phyloP scores from a whole-genome alignment of 1,284 basidiomycete genomes.

The Pseudozyma sp. region DNA sequence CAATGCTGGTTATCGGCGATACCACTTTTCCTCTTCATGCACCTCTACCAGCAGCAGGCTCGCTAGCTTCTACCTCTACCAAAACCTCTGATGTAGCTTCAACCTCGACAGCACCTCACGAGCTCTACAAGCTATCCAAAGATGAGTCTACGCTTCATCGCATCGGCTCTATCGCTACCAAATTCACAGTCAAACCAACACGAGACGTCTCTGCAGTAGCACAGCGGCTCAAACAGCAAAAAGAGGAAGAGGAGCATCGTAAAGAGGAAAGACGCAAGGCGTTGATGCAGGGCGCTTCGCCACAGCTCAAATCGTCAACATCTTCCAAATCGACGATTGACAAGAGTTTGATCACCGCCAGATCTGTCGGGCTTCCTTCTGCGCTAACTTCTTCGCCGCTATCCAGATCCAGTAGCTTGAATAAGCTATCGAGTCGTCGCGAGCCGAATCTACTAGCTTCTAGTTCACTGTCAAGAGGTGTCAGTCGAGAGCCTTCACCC shows the following conservation, averaged over 20 bases:
- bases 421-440: constrained; percentile 23
- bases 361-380: constrained; percentile 2
- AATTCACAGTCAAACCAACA: constrained; percentile 40
- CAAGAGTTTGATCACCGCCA: constrained; percentile 22
- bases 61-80: neutral
- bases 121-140: constrained; percentile 37
- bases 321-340: constrained; percentile 20
- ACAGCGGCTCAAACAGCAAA: constrained; percentile 46
- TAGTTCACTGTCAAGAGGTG: constrained; percentile 12
- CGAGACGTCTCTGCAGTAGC: constrained; percentile 41
- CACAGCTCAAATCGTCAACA: constrained; percentile 18
- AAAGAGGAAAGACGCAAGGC: constrained; percentile 42
- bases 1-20: constrained; percentile 30
- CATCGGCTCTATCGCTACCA: constrained; percentile 35
- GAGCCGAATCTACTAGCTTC: constrained; percentile 12
- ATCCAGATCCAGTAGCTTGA: constrained; percentile 41
- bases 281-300: constrained; percentile 37
- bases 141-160: constrained; percentile 37
- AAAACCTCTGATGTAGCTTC: constrained; percentile 1
- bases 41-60: constrained; percentile 14
- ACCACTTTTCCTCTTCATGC: constrained; percentile 24
- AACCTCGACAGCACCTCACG: constrained; percentile 36
- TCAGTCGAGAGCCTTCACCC: constrained; percentile 28
- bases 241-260: constrained; percentile 47
- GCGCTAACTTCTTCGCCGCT: constrained; percentile 17